These are phyloP conservation scores for Intubia oerlemansii DNA, from an alignment of 2,329 filamentous ascomycete species.

Conservation along the genomic window DNA sequence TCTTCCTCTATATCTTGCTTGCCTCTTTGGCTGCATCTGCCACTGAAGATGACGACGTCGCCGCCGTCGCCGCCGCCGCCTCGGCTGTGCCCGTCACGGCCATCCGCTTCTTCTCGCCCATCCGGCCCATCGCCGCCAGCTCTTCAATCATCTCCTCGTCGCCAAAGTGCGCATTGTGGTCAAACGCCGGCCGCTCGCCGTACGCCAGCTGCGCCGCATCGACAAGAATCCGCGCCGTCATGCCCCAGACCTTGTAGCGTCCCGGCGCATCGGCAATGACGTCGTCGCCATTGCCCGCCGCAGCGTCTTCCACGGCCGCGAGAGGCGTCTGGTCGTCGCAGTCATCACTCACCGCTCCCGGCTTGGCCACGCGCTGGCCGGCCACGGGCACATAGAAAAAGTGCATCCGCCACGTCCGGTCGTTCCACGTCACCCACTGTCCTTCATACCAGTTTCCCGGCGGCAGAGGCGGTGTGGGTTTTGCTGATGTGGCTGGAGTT, in stretches of 20 bases:
- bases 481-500: too few species aligned
- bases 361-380: constrained; percentile 45
- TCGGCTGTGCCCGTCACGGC: too few species aligned
- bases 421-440: constrained; percentile 60
- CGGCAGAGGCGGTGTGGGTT: constrained; percentile 14
- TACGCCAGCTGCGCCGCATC: constrained; percentile 77
- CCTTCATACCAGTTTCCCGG: constrained; percentile 66
- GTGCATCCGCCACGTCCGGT: constrained; percentile 63
- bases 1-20: constrained; percentile 17
- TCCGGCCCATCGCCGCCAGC: constrained; percentile 21
- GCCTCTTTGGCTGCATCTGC: constrained; percentile 13
- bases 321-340: not conserved
- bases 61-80: too few species aligned
- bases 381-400: constrained; percentile 77
- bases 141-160: constrained; percentile 28
- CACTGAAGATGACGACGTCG: too few species aligned
- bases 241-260: constrained; percentile 76
- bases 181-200: constrained; percentile 63
- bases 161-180: constrained; percentile 35
- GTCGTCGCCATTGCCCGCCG: constrained; percentile 9
- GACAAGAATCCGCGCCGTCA: constrained; percentile 81
- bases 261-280: constrained; percentile 19
- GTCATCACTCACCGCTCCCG: constrained; percentile 14
- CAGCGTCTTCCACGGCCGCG: constrained; percentile 7
- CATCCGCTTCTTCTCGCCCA: constrained; percentile 22